Evolutionary conservation across 257 asterid species (phyloP).

Genomic region (Petrea volubilis): DNA sequence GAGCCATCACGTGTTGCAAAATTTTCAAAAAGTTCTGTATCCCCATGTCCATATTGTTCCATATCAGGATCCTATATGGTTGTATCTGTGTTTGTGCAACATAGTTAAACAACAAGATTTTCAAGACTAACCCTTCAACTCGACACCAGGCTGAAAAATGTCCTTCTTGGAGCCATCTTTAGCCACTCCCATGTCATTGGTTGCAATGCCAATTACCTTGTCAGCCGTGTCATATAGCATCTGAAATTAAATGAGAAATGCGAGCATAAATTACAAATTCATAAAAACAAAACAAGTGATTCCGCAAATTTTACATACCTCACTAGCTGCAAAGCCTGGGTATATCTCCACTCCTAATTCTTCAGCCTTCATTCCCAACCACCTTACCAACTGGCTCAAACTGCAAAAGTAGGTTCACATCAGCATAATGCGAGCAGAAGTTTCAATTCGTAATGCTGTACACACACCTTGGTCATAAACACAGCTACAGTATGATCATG

Average conservation of each 20-base stretch:
- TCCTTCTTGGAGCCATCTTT: conserved; percentile 82
- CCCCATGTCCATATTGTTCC: too few species aligned
- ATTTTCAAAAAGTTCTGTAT: too few species aligned
- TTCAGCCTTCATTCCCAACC: conserved; percentile 97
- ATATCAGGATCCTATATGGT: too few species aligned
- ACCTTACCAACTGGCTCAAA: conserved; percentile 89
- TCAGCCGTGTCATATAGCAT: conserved; percentile 59
- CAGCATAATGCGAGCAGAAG: conserved; percentile 24
- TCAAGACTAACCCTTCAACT: conserved; percentile 69
- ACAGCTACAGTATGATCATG: neutral
- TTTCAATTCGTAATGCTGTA: neutral
- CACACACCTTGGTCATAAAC: neutral
- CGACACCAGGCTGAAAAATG: conserved; percentile 90
- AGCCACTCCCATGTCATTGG: conserved; percentile 98
- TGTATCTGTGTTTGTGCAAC: too few species aligned
- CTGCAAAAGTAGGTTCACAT: conserved; percentile 46
- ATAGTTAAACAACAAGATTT: neutral
- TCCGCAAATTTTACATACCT: conserved; percentile 47
- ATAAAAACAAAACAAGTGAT: conserved; percentile 4
- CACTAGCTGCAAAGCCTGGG: conserved; percentile 99
- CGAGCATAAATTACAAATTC: conserved; percentile 16
- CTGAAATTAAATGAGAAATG: conserved; percentile 42
- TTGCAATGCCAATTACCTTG: conserved; percentile 88
- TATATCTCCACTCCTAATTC: conserved; percentile 95
- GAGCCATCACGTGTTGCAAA: too few species aligned